Evolutionary conservation across 1,284 basidiomycete species (phyloP), one percentile per base, ranked within the genome.

Genomic region (Takashimella koratensis): DNA sequence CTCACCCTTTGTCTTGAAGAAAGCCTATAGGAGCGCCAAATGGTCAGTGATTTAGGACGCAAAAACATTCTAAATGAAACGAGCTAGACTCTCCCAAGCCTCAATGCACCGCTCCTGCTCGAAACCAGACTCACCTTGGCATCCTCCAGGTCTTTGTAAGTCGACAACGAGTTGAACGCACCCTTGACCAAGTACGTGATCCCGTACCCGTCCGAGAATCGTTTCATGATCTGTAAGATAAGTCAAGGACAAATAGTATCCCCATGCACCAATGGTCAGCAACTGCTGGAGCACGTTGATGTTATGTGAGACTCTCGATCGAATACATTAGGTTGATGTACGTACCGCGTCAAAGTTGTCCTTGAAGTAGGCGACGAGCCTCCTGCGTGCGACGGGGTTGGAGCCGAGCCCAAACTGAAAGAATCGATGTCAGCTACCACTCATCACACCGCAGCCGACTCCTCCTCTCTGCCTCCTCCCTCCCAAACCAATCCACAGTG

Each of bases 201-300:
- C 26, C 80, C 81, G 70, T 84, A 87, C 62, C 84, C 87, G 51
- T 82, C 83, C 63, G 83, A 83, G 68, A 87, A 87, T 46, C 85
- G 83, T 68, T 85, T 84, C 69, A 83, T 79, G 40, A 90, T 71
- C 85, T 89, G 62, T 44, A 40, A 36, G 30, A 8, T 8, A 36
- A 16, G 30, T 8, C 8, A 16, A 27, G 40, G 25, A 26, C 53
- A 39, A 39, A 25, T 25, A 25, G n/a, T n/a, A n/a, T n/a, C n/a
- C n/a, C n/a, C n/a, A n/a, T n/a, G n/a, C n/a, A n/a, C n/a, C n/a
- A n/a, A n/a, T n/a, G n/a, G n/a, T n/a, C n/a, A n/a, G n/a, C n/a
- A n/a, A n/a, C n/a, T n/a, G n/a, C n/a, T n/a, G n/a, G n/a, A n/a
- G n/a, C n/a, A n/a, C n/a, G n/a, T n/a, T n/a, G n/a, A n/a, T n/a